Percentiles rank a stretch among this genome's conserved stretches.
Evolutionary conservation across 768 basidiomycete species (phyloP).

Genomic region (Serendipita sp.): DNA sequence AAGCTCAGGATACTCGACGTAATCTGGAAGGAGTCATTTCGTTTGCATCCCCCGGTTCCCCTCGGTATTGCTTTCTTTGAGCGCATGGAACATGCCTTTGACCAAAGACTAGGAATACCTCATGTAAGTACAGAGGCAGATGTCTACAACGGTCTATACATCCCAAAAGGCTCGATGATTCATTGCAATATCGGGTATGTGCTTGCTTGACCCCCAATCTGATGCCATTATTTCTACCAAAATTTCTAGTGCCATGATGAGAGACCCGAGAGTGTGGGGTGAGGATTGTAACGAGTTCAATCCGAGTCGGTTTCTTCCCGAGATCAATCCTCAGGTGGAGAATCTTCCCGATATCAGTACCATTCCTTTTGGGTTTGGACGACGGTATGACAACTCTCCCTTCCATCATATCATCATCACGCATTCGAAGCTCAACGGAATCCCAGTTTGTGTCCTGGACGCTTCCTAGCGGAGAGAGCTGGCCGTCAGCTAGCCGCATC

Average conservation of each 20-base stretch:
- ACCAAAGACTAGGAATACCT: constrained; percentile 14
- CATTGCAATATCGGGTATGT: constrained; percentile 27
- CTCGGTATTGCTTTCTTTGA: neutral
- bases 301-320: constrained; percentile 11
- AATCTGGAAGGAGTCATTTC: neutral
- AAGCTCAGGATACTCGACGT: neutral
- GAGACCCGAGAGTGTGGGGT: neutral
- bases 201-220: constrained; percentile 10
- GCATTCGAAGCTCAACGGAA: neutral
- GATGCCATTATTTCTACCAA: neutral
- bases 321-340: neutral
- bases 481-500: neutral
- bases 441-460: constrained; percentile 21
- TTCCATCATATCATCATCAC: neutral
- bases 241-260: neutral
- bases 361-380: constrained; percentile 55
- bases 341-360: constrained; percentile 41
- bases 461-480: constrained; percentile 33
- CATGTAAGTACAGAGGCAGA: constrained; percentile 21
- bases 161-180: constrained; percentile 31
- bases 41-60: neutral
- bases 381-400: constrained; percentile 32
- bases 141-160: constrained; percentile 21
- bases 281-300: neutral
- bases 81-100: neutral